A percentile compares a stretch with the other conserved stretches of the same genome.
Evolutionary conservation across 1,284 basidiomycete species (phyloP).

Genomic region (Irpex sp.): DNA sequence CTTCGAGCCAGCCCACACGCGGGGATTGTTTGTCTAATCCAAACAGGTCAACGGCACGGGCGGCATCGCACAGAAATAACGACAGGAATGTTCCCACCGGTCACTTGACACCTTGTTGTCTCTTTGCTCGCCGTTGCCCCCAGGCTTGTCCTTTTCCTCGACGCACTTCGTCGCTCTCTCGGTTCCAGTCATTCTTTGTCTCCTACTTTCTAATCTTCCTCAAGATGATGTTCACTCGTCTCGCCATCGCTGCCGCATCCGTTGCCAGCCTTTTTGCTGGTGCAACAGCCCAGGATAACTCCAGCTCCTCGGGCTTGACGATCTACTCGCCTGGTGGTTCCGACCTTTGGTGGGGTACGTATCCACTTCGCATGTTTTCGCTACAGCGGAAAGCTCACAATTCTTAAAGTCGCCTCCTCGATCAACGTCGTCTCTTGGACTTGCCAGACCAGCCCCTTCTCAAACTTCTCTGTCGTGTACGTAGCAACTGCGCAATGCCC

Average conservation of each 20-base stretch:
- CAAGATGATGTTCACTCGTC: slow-evolving; percentile 34
- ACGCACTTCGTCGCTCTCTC: background rate
- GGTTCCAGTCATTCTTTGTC: background rate
- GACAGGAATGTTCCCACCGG: background rate
- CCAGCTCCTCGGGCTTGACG: slow-evolving; percentile 17
- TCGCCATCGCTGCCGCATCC: slow-evolving; percentile 30
- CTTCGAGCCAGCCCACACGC: background rate
- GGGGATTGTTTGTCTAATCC: slow-evolving; percentile 5
- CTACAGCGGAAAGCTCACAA: background rate
- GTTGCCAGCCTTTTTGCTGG: slow-evolving; percentile 23
- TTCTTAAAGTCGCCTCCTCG: slow-evolving; percentile 24
- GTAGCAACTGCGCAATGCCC: slow-evolving; percentile 14
- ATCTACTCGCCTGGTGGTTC: slow-evolving; percentile 35
- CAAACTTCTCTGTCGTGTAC: slow-evolving; percentile 40
- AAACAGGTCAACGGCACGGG: slow-evolving; percentile 1
- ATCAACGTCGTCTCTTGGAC: slow-evolving; percentile 40
- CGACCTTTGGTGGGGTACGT: slow-evolving; percentile 47
- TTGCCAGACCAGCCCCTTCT: slow-evolving; percentile 25
- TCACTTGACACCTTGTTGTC: slow-evolving; percentile 2
- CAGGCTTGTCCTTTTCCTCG: slow-evolving; percentile 1
- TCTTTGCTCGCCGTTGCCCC: background rate
- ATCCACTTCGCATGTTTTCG: background rate
- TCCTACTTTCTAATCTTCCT: slow-evolving; percentile 3
- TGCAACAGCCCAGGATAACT: slow-evolving; percentile 31
- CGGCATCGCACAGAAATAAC: background rate